Evolutionary conservation across 1,139 yeast species (phyloP).

Genomic region (Diutina catenulata): DNA sequence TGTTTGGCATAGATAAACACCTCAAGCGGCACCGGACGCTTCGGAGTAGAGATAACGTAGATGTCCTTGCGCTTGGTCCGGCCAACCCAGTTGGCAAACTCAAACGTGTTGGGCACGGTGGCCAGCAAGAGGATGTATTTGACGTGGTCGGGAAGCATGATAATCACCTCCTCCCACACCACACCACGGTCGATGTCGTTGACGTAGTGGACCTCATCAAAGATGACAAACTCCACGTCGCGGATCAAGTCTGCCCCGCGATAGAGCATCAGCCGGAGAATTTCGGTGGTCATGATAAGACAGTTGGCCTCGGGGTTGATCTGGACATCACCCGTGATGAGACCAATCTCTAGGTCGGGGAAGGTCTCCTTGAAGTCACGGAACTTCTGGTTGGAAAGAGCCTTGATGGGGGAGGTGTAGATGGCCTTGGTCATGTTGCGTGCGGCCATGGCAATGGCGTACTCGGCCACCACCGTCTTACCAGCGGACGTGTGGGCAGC

Average conservation of each 20-base stretch:
- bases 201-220: constrained; percentile 95
- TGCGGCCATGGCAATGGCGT: constrained; percentile 91
- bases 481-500: constrained; percentile 99
- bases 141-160: constrained; percentile 89
- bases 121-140: constrained; percentile 84
- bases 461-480: constrained; percentile 97
- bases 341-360: constrained; percentile 90
- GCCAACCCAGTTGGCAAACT: constrained; percentile 98
- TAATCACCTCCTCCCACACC: constrained; percentile 98
- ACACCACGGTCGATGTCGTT: constrained; percentile 96
- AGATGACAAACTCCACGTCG: constrained; percentile 94
- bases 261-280: constrained; percentile 82
- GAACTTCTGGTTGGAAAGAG: constrained; percentile 90
- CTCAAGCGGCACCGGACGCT: no score
- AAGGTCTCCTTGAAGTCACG: constrained; percentile 87
- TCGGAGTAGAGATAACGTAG: constrained; percentile 88
- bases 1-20: no score
- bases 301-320: constrained; percentile 96
- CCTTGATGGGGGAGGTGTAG: constrained; percentile 95
- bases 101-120: constrained; percentile 96
- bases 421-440: constrained; percentile 88
- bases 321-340: constrained; percentile 97
- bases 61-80: constrained; percentile 54
- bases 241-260: constrained; percentile 92
- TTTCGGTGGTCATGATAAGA: constrained; percentile 96